Evolutionary conservation across 129 eudicot species (phyloP), one percentile per base, ranked within the genome.

Genomic region (Dittrichia graveolens): DNA sequence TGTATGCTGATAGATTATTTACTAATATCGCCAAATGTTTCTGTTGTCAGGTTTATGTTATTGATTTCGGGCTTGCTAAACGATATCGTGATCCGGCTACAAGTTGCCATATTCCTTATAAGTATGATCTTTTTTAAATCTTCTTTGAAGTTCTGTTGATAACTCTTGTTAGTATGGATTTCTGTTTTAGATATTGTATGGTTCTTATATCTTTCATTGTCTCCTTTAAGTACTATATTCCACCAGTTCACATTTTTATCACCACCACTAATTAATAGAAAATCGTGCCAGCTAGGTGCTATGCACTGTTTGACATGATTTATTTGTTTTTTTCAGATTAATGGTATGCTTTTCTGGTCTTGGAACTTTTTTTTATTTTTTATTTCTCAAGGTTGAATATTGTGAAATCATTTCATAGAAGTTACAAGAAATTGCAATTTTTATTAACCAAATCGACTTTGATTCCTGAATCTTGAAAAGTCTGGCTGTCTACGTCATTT

Each of bases 61-160:
- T 94, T 63, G 98, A 94, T 82, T 94, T 94, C 67, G 98, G 98
- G 74, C 95, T 94, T 73, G 98, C 98, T 50, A 94, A 94, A 84
- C 80, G 98, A 84, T 94, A 84, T 49, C 86, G 91, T 9, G 98
- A 94, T 56, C 79, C 92, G 16, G 50, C 90, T 11, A 80, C 91
- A 13, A 82, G 83, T 75, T 75, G 89, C 58, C 98, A 94, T 79
- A 94, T 94, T 78, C 92, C 98, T 52, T 94, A 94, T 91, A 89
- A 96, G 98, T 94, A 70, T 65, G 74, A 40, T 45, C n/a, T 42
- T 64, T 67, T 48, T 18, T 40, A 31, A 6, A 8, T 16, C 16
- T 0, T 65, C 11, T 24, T 24, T 24, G 31, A 24, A 24, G 13
- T 43, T 64, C 7, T 12, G 31, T 8, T 40, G 13, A n/a, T 72